Conservation (phyloP, 257 asterid species). For the Solanum lignicaule region DNA sequence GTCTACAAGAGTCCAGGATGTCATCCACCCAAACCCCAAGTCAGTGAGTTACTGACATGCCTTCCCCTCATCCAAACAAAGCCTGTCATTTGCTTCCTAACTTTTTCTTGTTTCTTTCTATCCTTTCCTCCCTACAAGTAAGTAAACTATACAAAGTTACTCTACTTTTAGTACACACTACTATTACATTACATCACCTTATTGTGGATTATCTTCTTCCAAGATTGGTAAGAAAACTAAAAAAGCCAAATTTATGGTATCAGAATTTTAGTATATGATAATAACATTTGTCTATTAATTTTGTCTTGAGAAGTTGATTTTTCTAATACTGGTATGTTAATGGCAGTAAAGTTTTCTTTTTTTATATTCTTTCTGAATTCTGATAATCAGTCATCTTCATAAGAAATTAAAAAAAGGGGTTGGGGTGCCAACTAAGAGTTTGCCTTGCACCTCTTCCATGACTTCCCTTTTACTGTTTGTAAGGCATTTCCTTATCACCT, state of each 20-base stretch:
- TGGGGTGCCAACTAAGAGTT: conserved; percentile 24
- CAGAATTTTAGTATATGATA: background rate
- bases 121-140: background rate
- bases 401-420: conserved; percentile 11
- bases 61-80: background rate
- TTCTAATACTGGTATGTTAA: background rate
- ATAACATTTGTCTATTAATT: background rate
- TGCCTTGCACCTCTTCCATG: conserved; percentile 35
- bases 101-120: background rate
- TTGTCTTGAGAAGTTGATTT: background rate
- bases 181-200: background rate
- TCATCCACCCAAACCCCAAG: background rate
- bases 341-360: background rate
- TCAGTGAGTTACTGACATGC: background rate
- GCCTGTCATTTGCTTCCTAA: background rate
- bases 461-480: conserved; percentile 52
- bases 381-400: conserved; percentile 31
- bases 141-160: background rate
- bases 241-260: background rate
- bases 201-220: background rate
- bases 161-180: background rate
- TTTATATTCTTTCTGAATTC: background rate
- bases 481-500: conserved; percentile 58
- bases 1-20: background rate
- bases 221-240: background rate